Conservation (phyloP, 306 rosid genomes). For the Rosa persica region DNA sequence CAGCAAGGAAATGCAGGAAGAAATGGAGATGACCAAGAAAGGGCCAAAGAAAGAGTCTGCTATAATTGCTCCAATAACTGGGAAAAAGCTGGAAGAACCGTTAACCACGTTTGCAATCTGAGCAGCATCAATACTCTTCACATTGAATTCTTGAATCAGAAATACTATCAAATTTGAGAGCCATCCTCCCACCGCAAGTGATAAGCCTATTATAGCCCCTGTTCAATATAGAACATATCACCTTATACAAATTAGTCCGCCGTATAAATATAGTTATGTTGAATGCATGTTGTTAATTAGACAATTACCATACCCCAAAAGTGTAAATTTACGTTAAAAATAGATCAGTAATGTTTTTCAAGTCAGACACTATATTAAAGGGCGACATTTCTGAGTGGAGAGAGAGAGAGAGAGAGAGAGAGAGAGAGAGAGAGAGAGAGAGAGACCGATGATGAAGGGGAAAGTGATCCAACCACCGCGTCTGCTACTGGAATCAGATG, state of each 20-base stretch:
- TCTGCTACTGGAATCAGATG: conserved; percentile 10
- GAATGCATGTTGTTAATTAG: background rate
- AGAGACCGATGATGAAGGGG: conserved; percentile 22
- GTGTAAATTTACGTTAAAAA: background rate
- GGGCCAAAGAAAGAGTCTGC: conserved; percentile 55
- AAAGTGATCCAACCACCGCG: conserved; percentile 51
- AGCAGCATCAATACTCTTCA: conserved; percentile 49
- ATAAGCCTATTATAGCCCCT: conserved; percentile 36
- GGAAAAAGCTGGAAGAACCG: conserved; percentile 34
- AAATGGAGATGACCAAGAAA: conserved; percentile 33
- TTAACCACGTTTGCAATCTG: conserved; percentile 42
- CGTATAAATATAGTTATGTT: no score
- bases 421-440: background rate
- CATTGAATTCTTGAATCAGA: conserved; percentile 40
- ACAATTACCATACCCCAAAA: no score
- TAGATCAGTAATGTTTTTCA: background rate
- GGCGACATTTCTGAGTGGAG: background rate
- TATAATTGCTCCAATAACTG: conserved; percentile 48
- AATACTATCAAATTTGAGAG: conserved; percentile 45
- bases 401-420: background rate
- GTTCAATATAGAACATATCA: background rate
- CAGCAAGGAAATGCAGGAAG: conserved; percentile 27
- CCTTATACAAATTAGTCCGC: background rate
- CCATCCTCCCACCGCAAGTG: conserved; percentile 38
- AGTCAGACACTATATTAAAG: background rate